Evolutionary conservation across 2,329 filamentous ascomycete genomes (phyloP), one percentile per base, ranked within the genome.

Genomic region (Fusarium vanettenii): DNA sequence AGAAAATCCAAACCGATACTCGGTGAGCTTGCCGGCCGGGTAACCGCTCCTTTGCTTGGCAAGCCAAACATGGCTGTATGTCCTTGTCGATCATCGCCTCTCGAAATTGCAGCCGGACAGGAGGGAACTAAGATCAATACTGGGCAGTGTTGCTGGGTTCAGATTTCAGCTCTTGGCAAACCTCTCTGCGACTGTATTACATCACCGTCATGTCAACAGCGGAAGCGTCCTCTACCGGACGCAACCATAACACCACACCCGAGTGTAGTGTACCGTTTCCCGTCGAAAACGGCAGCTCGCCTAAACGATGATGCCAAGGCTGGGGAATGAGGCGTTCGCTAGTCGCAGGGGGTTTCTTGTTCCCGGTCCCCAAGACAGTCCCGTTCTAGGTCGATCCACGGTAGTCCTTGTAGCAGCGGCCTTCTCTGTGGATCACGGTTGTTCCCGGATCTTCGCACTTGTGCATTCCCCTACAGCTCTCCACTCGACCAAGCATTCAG

Each of bases 191-290:
- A 27, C 20, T 7, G 14, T 25, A 27, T 39, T 18, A 18, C 13
- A 22, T 27, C 29, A 22, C 14, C 2, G 29, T 2, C 22, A 29
- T 39, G 18, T 16, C 9, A 66, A 65, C 22, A 22, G 8, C n/a
- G 7, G 45, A 50, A 22, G 20, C 8, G 25, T 18, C 22, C 6
- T 48, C 48, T 31, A 27, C 31, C 41, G 18, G 43, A 41, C 60
- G 62, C 18, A 60, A 75, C 52, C 22, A 31, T 64, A 56, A 67
- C 65, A 43, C 72, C 48, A 64, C 69, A 73, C 7, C 65, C 62
- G 60, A 14, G 11, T 14, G 20, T 67, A 73, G 48, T 41, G 39
- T 64, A 60, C 25, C 72, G 60, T 72, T 57, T 45, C 16, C 52
- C 16, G 13, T 61, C 22, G 65, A 56, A 67, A 74, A 56, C 69